Base-by-base conservation (phyloP, 345 rosid species). In the Rhodamnia rubescens region DNA sequence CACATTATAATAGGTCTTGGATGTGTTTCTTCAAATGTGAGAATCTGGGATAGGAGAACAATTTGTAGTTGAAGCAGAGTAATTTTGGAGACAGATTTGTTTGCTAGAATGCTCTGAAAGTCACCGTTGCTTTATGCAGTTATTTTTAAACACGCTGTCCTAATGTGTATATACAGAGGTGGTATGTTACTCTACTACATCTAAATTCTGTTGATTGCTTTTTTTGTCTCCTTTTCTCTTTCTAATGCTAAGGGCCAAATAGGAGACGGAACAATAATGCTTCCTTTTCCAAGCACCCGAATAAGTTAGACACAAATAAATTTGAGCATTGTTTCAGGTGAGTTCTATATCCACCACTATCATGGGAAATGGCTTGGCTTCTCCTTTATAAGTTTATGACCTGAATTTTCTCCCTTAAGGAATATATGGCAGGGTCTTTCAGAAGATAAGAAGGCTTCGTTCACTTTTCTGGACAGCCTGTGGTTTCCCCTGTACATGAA, bases 401-500 rank as follows among this genome's bases (percentile, higher is more conserved):
- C 24, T 44, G 82, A 8, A 81, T 36, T 49, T 85, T 52, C 18
- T 7, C 74, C 69, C 16, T 52, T 84, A 75, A 92, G 93, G 85
- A 81, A 75, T 81, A 50, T 92, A 36, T 87, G 89, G 90, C 78
- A 55, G 53, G 85, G 84, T 52, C 74, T 92, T 59, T 55, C 90
- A 8, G 85, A 90, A 55, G 88, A 86, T 8, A 87, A 86, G 89
- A 87, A 86, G 87, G 85, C 80, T 64, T 86, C 83, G 1, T 89
- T 92, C 69, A 47, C 87, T 16, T 92, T 85, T 85, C 81, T 92
- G 49, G 93, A 90, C 36, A 55, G 92, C 85, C 83, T 92, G 54
- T 92, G 91, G 92, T 92, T 90, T 85, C 11, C 40, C 64, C 24
- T 78, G 85, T 89, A 92, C 88, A 82, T 55, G 87, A 82, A 83